Conservation (phyloP, 176 grass and related monocot species). For the Hordeum vulgare region MorexV3_pseudomolecules_assembly NC_058521.1:48198828-48199327, state of each 20-base stretch:
- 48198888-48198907: slow-evolving; percentile 28
- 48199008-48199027: slow-evolving; percentile 39
- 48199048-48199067: slow-evolving; percentile 36
- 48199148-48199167: slow-evolving; percentile 25
- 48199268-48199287: slow-evolving; percentile 76
- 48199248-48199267: slow-evolving; percentile 45
- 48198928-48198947: slow-evolving; percentile 67
- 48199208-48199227: slow-evolving; percentile 69
- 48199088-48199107: slow-evolving; percentile 33
- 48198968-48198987: slow-evolving; percentile 64
- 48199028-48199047: slow-evolving; percentile 85
- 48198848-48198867: slow-evolving; percentile 42
- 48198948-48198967: slow-evolving; percentile 24
- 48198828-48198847: slow-evolving; percentile 71
- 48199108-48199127: slow-evolving; percentile 82
- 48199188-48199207: slow-evolving; percentile 58
- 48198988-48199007: slow-evolving; percentile 42
- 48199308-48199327: slow-evolving; percentile 52
- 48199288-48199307: slow-evolving; percentile 37
- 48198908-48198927: slow-evolving; percentile 81
- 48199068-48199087: slow-evolving; percentile 42
- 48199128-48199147: slow-evolving; percentile 82
- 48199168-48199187: slow-evolving; percentile 60
- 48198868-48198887: slow-evolving; percentile 49
- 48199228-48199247: slow-evolving; percentile 68